These are phyloP conservation scores for Bathelium albidoporum DNA, from an alignment of 495 filamentous ascomycete species.

Conservation along the genomic window DNA sequence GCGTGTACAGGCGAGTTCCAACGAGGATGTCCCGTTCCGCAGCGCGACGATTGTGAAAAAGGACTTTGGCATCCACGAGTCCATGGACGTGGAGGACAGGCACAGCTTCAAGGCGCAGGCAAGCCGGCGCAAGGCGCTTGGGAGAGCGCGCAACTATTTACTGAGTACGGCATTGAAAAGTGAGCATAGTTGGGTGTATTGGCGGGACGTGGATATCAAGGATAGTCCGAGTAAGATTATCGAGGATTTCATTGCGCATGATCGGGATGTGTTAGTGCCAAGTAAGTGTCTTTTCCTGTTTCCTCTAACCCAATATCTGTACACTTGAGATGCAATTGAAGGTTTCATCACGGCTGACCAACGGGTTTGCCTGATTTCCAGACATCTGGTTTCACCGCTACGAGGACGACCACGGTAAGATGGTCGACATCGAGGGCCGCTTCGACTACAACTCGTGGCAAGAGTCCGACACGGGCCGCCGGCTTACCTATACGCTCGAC, in stretches of 20 bases:
- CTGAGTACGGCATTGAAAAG: conserved; percentile 75
- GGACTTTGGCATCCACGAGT: conserved; percentile 64
- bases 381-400: conserved; percentile 99
- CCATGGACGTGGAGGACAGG: conserved; percentile 68
- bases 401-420: conserved; percentile 39
- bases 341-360: no score
- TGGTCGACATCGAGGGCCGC: conserved; percentile 83
- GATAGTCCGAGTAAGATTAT: conserved; percentile 81
- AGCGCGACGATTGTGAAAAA: conserved; percentile 78
- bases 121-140: conserved; percentile 83
- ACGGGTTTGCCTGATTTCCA: conserved; percentile 26
- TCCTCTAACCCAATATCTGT: neutral
- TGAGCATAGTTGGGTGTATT: conserved; percentile 97
- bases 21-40: conserved; percentile 68
- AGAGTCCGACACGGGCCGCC: conserved; percentile 74
- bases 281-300: conserved; percentile 50
- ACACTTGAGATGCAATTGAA: no score
- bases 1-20: conserved; percentile 66
- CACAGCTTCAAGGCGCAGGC: conserved; percentile 84
- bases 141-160: conserved; percentile 81
- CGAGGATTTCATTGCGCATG: conserved; percentile 90
- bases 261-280: conserved; percentile 85
- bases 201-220: conserved; percentile 92
- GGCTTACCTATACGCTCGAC: conserved; percentile 57
- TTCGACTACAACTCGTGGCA: conserved; percentile 99